A percentile compares a stretch with the other conserved stretches of the same genome.
Evolutionary conservation across 345 rosid genomes (phyloP).

Genomic region (Bretschneidera sinensis): DNA sequence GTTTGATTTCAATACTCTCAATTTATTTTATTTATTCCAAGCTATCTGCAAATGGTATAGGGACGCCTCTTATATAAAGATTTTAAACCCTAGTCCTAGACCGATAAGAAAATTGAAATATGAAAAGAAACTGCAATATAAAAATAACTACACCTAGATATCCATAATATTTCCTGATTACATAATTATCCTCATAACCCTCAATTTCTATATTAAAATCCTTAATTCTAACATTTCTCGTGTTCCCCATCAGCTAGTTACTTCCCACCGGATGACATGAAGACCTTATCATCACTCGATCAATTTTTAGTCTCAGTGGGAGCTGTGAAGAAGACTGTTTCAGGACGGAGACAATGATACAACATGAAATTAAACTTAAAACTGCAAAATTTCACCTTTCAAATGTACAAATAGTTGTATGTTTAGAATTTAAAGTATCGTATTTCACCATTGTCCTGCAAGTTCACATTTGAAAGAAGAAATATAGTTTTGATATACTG

Average conservation of each 20-base stretch:
- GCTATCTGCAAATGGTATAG: too few species aligned
- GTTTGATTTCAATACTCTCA: too few species aligned
- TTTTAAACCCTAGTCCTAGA: too few species aligned
- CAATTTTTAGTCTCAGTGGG: conserved; percentile 87
- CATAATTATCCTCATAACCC: too few species aligned
- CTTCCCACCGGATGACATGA: conserved; percentile 98
- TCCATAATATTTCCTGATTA: too few species aligned
- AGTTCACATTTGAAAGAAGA: conserved; percentile 1
- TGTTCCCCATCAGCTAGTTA: conserved; percentile 92
- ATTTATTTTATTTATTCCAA: too few species aligned
- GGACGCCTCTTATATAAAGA: too few species aligned
- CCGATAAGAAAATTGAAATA: too few species aligned
- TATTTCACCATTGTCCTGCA: neutral
- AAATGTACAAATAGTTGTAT: neutral
- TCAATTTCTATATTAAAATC: too few species aligned
- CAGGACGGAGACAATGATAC: conserved; percentile 58
- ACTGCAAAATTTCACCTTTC: neutral
- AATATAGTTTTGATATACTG: neutral
- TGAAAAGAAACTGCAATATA: too few species aligned
- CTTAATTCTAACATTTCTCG: too few species aligned
- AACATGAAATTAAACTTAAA: neutral
- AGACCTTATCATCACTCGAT: conserved; percentile 86
- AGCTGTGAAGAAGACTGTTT: conserved; percentile 87
- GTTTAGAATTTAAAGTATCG: neutral
- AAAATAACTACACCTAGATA: too few species aligned